Evolutionary conservation across 139 green algal species (phyloP).

Genomic region (Haematococcus sp.): DNA sequence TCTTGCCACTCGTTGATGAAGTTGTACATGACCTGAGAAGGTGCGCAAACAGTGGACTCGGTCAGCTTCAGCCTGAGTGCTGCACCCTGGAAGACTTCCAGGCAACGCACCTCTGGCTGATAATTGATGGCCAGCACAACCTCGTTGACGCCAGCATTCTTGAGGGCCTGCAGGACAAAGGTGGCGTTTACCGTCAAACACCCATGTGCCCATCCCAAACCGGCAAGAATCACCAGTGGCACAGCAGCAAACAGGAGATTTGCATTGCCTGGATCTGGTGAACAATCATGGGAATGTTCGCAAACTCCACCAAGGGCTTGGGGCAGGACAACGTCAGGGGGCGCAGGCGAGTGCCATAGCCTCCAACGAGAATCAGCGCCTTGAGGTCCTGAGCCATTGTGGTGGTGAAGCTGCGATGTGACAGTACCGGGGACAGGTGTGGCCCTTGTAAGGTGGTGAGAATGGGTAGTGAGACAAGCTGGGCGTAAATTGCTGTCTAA

Average conservation of each 20-base stretch:
- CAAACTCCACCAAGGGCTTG: constrained; percentile 97
- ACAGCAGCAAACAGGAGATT: constrained; percentile 24
- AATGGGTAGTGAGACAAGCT: no score
- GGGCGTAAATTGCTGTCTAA: no score
- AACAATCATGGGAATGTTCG: constrained; percentile 98
- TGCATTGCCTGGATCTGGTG: constrained; percentile 97
- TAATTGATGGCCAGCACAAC: constrained; percentile 98
- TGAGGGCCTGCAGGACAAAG: constrained; percentile 73
- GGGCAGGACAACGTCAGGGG: constrained; percentile 70
- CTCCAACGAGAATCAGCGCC: constrained; percentile 15
- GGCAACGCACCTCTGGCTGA: constrained; percentile 70
- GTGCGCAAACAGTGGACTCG: constrained; percentile 20
- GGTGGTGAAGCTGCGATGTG: background rate
- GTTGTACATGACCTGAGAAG: constrained; percentile 86
- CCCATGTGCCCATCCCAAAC: background rate
- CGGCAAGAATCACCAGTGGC: background rate
- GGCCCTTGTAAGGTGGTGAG: no score
- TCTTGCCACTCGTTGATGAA: constrained; percentile 95
- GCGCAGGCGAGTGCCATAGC: constrained; percentile 29
- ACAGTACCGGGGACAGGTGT: no score
- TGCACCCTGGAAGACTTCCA: background rate
- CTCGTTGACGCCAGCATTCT: constrained; percentile 85
- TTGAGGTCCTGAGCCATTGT: constrained; percentile 2
- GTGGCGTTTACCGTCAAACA: background rate
- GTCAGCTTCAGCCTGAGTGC: background rate